Percentiles rank a stretch among this genome's conserved stretches.
These are phyloP conservation scores for Arbutus unedo DNA, from an alignment of 148 eudicot species.

Conservation along the genomic window DNA sequence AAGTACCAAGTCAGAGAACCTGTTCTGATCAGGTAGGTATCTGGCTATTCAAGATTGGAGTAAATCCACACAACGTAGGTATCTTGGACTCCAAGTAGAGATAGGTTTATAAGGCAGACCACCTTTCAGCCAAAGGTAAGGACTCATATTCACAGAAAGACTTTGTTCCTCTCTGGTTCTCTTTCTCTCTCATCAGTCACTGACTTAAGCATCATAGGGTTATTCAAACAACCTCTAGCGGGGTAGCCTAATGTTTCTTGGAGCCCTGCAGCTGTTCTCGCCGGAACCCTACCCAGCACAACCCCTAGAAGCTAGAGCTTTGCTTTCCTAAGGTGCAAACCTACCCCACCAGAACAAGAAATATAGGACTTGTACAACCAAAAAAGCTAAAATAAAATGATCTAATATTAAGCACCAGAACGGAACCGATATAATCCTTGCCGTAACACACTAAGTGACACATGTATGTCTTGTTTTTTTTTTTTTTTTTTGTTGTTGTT, in stretches of 20 bases:
- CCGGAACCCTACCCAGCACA: not conserved
- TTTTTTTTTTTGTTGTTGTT: not conserved
- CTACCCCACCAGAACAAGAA: not conserved
- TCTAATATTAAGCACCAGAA: not conserved
- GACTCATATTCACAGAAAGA: not conserved
- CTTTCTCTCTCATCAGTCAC: not conserved
- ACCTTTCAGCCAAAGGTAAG: not conserved
- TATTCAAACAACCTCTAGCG: not conserved
- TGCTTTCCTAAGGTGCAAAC: not conserved
- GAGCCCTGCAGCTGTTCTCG: not conserved
- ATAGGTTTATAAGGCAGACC: not conserved
- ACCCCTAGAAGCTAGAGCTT: not conserved
- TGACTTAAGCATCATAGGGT: not conserved
- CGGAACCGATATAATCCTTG: not conserved
- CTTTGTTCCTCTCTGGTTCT: not conserved
- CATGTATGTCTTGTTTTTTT: not conserved
- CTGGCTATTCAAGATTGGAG: not conserved
- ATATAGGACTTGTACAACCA: not conserved
- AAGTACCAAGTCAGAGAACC: too few relatives aligned
- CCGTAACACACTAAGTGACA: not conserved
- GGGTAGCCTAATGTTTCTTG: too few relatives aligned
- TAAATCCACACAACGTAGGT: not conserved
- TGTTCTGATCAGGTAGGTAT: not conserved
- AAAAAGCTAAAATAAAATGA: not conserved
- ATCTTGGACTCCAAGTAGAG: not conserved